Conservation (phyloP, 257 asterid genomes). For the Nicotiana otophora region DNA sequence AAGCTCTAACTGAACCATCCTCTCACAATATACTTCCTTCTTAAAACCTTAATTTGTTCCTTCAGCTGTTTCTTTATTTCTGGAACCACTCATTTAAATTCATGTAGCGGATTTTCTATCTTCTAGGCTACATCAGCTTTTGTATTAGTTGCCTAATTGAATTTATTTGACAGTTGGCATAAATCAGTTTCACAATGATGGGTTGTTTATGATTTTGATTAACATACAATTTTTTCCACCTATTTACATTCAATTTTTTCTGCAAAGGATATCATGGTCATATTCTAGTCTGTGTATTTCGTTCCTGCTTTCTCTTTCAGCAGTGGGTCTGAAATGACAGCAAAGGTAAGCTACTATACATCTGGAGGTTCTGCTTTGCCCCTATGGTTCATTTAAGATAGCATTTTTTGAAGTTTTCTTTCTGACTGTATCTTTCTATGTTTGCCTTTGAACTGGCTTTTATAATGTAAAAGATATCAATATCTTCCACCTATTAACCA, state of each 20-base stretch:
- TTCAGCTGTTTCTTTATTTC: neutral
- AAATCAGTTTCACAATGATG: neutral
- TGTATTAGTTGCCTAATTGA: neutral
- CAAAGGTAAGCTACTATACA: neutral
- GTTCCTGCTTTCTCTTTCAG: neutral
- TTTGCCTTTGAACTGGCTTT: neutral
- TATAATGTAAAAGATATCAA: neutral
- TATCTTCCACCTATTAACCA: neutral
- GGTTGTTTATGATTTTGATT: neutral
- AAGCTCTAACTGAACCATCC: neutral
- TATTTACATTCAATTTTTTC: neutral
- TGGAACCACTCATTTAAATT: neutral
- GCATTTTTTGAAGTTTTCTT: neutral
- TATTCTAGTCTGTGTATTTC: neutral
- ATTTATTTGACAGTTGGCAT: neutral
- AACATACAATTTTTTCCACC: neutral
- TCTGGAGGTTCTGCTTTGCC: neutral
- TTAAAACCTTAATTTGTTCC: neutral
- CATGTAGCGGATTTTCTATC: neutral
- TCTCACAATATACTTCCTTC: neutral
- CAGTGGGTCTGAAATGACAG: neutral
- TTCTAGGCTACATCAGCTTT: neutral
- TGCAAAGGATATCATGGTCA: neutral
- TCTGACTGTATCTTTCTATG: neutral
- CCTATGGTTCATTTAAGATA: neutral